phyloP scores from a whole-genome alignment of 2,329 filamentous ascomycete genomes.

The Aspergillus phoenicis region DNA sequence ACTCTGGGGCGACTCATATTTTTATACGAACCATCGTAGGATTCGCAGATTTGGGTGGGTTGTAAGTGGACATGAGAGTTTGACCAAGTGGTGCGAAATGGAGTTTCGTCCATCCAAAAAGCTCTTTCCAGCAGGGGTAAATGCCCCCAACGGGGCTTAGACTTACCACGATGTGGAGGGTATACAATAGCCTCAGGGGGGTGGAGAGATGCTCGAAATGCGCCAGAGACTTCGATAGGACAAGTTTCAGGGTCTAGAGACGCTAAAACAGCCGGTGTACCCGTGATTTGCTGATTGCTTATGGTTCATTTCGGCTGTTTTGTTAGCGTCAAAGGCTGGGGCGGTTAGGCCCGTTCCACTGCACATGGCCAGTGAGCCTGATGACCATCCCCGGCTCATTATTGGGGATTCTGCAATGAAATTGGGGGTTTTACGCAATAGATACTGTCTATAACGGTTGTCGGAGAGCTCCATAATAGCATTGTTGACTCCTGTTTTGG shows the following conservation, averaged over 20 bases:
- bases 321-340: constrained; percentile 13
- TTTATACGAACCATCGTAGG: background rate
- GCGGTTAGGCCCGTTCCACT: constrained; percentile 3
- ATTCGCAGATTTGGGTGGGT: background rate
- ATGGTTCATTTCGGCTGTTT: background rate
- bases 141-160: background rate
- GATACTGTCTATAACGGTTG: too few relatives aligned
- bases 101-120: background rate
- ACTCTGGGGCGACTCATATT: background rate
- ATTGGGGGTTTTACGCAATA: too few relatives aligned
- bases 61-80: background rate
- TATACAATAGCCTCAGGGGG: background rate
- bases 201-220: background rate
- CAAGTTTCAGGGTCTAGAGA: background rate
- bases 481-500: too few relatives aligned
- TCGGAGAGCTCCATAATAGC: too few relatives aligned
- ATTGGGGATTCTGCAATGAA: too few relatives aligned
- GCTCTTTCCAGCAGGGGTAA: background rate
- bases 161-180: background rate
- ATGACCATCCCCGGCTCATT: background rate
- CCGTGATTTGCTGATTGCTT: too few relatives aligned
- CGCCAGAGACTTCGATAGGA: background rate
- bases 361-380: background rate
- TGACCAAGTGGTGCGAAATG: background rate
- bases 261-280: too few relatives aligned